A percentile compares a stretch with the other conserved stretches of the same genome.
Conservation (phyloP, 1,284 basidiomycete species). For the Irpex sp. region DNA sequence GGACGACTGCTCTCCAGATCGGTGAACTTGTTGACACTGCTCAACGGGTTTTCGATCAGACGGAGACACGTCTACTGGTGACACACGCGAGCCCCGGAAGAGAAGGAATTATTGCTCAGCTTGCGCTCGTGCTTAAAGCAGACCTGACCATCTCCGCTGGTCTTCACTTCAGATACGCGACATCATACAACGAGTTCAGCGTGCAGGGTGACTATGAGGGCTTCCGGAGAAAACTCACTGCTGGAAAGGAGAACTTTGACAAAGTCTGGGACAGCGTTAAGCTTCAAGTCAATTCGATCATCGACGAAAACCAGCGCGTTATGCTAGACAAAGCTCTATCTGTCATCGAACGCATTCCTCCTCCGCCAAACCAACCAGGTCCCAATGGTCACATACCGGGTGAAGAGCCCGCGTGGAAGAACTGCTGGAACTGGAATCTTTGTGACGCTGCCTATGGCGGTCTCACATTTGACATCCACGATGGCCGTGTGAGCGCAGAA, state of each 20-base stretch:
- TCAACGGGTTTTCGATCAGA: conserved; percentile 88
- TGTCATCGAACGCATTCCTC: conserved; percentile 80
- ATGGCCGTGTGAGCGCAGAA: conserved; percentile 90
- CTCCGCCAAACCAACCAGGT: conserved; percentile 53
- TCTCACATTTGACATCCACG: conserved; percentile 84
- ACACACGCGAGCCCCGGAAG: conserved; percentile 92
- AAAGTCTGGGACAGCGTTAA: conserved; percentile 95
- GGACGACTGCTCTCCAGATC: conserved; percentile 96
- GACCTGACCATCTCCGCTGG: conserved; percentile 95
- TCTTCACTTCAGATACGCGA: conserved; percentile 96
- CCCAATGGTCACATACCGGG: conserved; percentile 47
- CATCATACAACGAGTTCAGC: conserved; percentile 96
- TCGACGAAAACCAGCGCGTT: conserved; percentile 89
- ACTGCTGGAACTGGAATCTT: conserved; percentile 98
- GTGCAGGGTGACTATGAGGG: conserved; percentile 89
- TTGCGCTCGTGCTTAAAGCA: conserved; percentile 88
- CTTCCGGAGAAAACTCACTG: conserved; percentile 79
- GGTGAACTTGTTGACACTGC: conserved; percentile 98
- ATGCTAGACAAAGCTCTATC: conserved; percentile 88
- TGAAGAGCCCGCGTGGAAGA: conserved; percentile 93
- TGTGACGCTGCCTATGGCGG: conserved; percentile 93
- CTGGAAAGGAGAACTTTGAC: conserved; percentile 82
- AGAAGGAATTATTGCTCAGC: conserved; percentile 90
- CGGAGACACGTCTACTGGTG: conserved; percentile 92
- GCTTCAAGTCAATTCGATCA: conserved; percentile 85